A percentile compares a stretch with the other conserved stretches of the same genome.
Evolutionary conservation across 768 basidiomycete species (phyloP).

Genomic region (Tylopilus balloui): DNA sequence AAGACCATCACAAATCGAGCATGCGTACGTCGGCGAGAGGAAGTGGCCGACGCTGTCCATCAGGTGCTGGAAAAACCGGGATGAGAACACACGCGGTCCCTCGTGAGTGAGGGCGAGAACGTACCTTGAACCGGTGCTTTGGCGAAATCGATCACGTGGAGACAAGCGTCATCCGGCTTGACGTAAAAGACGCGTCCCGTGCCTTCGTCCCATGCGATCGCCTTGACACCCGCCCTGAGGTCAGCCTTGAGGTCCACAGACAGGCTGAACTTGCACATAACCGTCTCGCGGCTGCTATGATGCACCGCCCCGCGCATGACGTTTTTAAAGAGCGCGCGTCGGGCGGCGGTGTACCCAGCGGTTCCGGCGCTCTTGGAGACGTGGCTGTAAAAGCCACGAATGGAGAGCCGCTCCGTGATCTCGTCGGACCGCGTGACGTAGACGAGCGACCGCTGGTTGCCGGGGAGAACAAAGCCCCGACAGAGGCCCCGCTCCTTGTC

Average conservation of each 20-base stretch:
- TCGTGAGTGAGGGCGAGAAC: slow-evolving; percentile 1
- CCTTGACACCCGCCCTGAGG: slow-evolving; percentile 34
- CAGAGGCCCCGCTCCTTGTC: slow-evolving; percentile 21
- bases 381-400: slow-evolving; percentile 32
- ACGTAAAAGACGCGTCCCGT: slow-evolving; percentile 57
- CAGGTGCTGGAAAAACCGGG: no score
- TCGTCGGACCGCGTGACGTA: slow-evolving; percentile 27
- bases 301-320: slow-evolving; percentile 18
- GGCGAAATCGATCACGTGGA: slow-evolving; percentile 50
- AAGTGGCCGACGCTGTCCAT: slow-evolving; percentile 30
- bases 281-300: slow-evolving; percentile 15
- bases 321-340: slow-evolving; percentile 19
- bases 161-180: slow-evolving; percentile 34
- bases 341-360: slow-evolving; percentile 20
- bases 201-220: slow-evolving; percentile 63
- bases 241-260: slow-evolving; percentile 15
- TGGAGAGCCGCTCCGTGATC: slow-evolving; percentile 24
- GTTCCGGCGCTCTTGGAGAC: slow-evolving; percentile 35
- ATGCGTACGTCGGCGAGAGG: slow-evolving; percentile 31
- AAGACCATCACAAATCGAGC: slow-evolving; percentile 23
- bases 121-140: slow-evolving; percentile 32
- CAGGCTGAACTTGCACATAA: slow-evolving; percentile 26
- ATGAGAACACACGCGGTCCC: slow-evolving; percentile 12
- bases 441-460: slow-evolving; percentile 31
- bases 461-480: slow-evolving; percentile 31